These are phyloP conservation scores for Talaromyces liani DNA, from an alignment of 495 filamentous ascomycete genomes.

Conservation along the genomic window DNA sequence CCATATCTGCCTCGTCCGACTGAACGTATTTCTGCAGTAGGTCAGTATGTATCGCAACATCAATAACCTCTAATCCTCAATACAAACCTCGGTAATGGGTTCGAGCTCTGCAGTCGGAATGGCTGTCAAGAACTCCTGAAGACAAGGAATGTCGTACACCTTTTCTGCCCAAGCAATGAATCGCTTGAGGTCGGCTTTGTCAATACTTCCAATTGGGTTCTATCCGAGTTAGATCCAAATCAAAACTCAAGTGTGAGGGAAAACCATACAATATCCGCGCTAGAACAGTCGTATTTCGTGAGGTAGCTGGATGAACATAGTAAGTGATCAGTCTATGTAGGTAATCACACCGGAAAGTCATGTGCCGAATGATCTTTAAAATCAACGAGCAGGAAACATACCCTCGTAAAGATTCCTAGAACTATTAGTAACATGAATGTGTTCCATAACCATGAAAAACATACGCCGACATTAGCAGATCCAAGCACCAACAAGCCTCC, in stretches of 20 bases:
- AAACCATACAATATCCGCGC: constrained; percentile 41
- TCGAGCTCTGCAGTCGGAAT: constrained; percentile 79
- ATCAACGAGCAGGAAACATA: constrained; percentile 11
- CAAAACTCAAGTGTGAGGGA: not conserved
- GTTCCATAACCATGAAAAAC: not conserved
- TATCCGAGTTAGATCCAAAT: constrained; percentile 16
- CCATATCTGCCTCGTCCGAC: constrained; percentile 71
- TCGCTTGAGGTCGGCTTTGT: constrained; percentile 66
- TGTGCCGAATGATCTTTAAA: not conserved
- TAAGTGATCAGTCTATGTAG: not conserved
- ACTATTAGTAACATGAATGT: constrained; percentile 10
- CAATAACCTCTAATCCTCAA: constrained; percentile 26
- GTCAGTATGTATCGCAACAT: not conserved
- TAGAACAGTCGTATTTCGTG: constrained; percentile 62
- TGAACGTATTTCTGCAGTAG: constrained; percentile 22
- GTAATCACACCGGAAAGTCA: constrained; percentile 3
- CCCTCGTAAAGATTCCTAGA: constrained; percentile 23
- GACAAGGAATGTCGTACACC: constrained; percentile 62
- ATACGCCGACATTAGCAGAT: constrained; percentile 49
- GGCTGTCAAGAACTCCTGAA: constrained; percentile 67
- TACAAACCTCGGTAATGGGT: constrained; percentile 62
- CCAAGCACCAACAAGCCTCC: constrained; percentile 59
- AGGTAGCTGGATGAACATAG: constrained; percentile 46
- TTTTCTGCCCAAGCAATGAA: constrained; percentile 64
- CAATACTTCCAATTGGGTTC: constrained; percentile 67